phyloP scores from a whole-genome alignment of 1,284 basidiomycete genomes.

The Irpex sp. region DNA sequence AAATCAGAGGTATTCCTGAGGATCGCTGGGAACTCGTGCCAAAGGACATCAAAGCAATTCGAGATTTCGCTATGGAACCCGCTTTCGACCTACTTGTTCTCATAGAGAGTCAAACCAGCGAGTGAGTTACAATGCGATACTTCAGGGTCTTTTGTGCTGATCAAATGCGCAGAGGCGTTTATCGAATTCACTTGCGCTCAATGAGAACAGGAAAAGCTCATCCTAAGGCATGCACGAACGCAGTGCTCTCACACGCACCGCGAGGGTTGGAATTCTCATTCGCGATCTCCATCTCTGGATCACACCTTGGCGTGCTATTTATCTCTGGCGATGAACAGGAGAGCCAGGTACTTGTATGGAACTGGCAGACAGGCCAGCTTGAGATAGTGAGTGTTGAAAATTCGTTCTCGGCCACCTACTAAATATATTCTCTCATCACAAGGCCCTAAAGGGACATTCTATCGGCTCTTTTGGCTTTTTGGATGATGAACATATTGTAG shows the following conservation, averaged over 20 bases:
- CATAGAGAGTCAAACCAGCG: constrained; percentile 31
- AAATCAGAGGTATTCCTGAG: constrained; percentile 41
- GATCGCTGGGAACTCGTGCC: constrained; percentile 44
- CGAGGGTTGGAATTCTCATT: constrained; percentile 25
- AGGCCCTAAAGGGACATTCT: constrained; percentile 15
- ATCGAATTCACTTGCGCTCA: constrained; percentile 40
- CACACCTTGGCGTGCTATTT: constrained; percentile 47
- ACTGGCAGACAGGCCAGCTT: constrained; percentile 51
- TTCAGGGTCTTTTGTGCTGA: background rate
- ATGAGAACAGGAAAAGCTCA: constrained; percentile 46
- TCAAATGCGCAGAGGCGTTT: constrained; percentile 9
- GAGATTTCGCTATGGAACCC: constrained; percentile 64
- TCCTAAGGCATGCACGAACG: constrained; percentile 34
- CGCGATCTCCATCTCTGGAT: constrained; percentile 45
- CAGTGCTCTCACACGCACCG: constrained; percentile 29
- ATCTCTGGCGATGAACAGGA: constrained; percentile 24
- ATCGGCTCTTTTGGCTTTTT: constrained; percentile 46
- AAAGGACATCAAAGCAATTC: constrained; percentile 31
- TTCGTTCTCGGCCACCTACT: background rate
- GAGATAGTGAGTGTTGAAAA: constrained; percentile 38
- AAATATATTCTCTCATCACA: background rate
- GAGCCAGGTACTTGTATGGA: constrained; percentile 53
- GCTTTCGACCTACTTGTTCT: constrained; percentile 57
- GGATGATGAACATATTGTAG: constrained; percentile 36
- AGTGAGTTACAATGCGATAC: constrained; percentile 20